These are phyloP conservation scores for Coemansia erecta DNA, from an alignment of 192 early-diverging fungal genomes.

Conservation along the genomic window DNA sequence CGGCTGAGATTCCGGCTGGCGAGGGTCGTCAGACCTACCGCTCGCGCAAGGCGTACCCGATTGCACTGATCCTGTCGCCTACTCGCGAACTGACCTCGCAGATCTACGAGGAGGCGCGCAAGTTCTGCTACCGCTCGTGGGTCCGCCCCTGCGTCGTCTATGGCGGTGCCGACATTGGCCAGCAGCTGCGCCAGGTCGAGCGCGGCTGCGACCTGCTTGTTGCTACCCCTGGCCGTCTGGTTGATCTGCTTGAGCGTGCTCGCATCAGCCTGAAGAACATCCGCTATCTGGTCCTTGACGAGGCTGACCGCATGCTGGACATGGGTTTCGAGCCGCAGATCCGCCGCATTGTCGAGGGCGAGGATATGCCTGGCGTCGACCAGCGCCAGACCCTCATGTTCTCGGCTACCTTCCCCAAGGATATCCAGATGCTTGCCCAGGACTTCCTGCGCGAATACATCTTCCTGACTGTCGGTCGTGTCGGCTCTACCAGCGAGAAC, in stretches of 20 bases:
- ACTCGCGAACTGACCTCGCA: slow-evolving; percentile 76
- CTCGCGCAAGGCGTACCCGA: slow-evolving; percentile 59
- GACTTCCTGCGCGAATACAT: slow-evolving; percentile 85
- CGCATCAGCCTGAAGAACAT: slow-evolving; percentile 71
- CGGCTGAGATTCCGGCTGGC: slow-evolving; percentile 53
- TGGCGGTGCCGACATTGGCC: slow-evolving; percentile 89
- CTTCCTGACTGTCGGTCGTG: slow-evolving; percentile 88
- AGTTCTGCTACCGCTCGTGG: slow-evolving; percentile 87
- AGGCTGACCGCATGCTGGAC: slow-evolving; percentile 94
- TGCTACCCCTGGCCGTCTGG: slow-evolving; percentile 91
- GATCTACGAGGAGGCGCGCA: slow-evolving; percentile 67
- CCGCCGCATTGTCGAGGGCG: slow-evolving; percentile 76
- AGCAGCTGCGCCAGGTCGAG: slow-evolving; percentile 83
- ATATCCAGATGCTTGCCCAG: slow-evolving; percentile 87
- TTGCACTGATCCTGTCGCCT: slow-evolving; percentile 70
- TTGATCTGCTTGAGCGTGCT: slow-evolving; percentile 85
- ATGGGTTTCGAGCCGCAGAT: slow-evolving; percentile 98
- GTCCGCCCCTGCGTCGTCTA: slow-evolving; percentile 91
- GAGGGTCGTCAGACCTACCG: slow-evolving; percentile 56
- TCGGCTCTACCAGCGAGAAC: slow-evolving; percentile 93
- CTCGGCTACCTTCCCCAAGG: slow-evolving; percentile 93
- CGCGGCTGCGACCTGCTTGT: slow-evolving; percentile 93
- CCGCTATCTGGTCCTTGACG: slow-evolving; percentile 75
- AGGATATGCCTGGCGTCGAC: slow-evolving; percentile 71
- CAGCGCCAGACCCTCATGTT: slow-evolving; percentile 94